These are phyloP conservation scores for Penicillium turbatum DNA, from an alignment of 495 filamentous ascomycete species.

Conservation along the genomic window DNA sequence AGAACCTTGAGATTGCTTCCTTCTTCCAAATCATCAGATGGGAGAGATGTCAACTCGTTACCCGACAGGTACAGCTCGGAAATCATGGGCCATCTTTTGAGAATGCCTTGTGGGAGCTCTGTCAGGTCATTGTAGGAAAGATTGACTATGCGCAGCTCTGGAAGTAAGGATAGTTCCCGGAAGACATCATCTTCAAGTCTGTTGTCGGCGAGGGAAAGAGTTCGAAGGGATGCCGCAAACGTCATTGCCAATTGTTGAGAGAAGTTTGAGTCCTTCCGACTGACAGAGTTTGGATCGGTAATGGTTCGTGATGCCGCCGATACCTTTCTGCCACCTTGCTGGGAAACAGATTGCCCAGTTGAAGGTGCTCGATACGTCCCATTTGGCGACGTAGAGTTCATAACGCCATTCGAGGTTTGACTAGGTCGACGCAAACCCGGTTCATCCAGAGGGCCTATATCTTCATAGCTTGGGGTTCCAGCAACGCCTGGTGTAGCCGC, in stretches of 20 bases:
- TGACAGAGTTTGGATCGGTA: slow-evolving; percentile 58
- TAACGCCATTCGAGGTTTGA: slow-evolving; percentile 69
- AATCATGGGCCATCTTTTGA: slow-evolving; percentile 81
- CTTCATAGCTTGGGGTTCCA: slow-evolving; percentile 67
- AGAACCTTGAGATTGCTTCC: slow-evolving; percentile 79
- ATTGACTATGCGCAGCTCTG: slow-evolving; percentile 84
- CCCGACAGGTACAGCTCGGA: slow-evolving; percentile 93
- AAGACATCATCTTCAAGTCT: slow-evolving; percentile 90
- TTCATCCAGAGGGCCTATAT: slow-evolving; percentile 66
- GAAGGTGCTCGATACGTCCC: slow-evolving; percentile 70
- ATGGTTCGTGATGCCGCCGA: slow-evolving; percentile 67
- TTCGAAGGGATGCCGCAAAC: slow-evolving; percentile 76
- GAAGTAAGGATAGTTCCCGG: slow-evolving; percentile 76
- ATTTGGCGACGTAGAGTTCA: slow-evolving; percentile 67
- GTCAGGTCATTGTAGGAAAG: slow-evolving; percentile 91
- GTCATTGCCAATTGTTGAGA: slow-evolving; percentile 70
- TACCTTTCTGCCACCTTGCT: slow-evolving; percentile 66
- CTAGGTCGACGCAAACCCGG: slow-evolving; percentile 68
- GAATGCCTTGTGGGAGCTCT: slow-evolving; percentile 82
- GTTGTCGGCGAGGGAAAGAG: slow-evolving; percentile 90
- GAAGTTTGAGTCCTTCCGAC: slow-evolving; percentile 84
- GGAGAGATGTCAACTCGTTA: slow-evolving; percentile 85
- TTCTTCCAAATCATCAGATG: slow-evolving; percentile 91
- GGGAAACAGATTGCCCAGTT: slow-evolving; percentile 71
- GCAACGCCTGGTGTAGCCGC: slow-evolving; percentile 48